Evolutionary conservation across 2,329 filamentous ascomycete genomes (phyloP).

Genomic region (Graphilbum fragrans): DNA sequence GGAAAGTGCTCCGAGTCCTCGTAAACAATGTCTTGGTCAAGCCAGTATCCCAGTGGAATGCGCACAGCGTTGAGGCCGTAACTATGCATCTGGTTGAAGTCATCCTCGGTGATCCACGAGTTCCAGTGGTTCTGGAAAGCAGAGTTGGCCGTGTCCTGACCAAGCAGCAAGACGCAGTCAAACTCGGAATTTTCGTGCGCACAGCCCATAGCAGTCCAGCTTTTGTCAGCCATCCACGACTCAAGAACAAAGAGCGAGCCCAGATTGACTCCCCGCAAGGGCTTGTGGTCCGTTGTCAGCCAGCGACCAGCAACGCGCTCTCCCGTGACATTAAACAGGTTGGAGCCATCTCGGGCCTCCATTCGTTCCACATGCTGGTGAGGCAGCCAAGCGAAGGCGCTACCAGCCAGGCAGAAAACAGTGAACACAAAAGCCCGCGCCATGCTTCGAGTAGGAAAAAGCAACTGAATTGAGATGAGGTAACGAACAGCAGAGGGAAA

Average conservation of each 20-base stretch:
- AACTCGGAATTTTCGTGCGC: conserved; percentile 33
- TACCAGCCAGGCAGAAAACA: background rate
- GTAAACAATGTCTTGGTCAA: conserved; percentile 36
- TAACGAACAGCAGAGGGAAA: no score
- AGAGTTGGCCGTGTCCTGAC: conserved; percentile 30
- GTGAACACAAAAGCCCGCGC: no score
- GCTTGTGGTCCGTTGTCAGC: conserved; percentile 3
- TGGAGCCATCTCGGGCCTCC: conserved; percentile 8
- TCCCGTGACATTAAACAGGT: conserved; percentile 6
- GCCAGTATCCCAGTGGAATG: conserved; percentile 44
- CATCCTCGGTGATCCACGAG: conserved; percentile 33
- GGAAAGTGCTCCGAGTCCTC: conserved; percentile 36
- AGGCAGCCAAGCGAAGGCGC: conserved; percentile 7
- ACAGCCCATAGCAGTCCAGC: conserved; percentile 37
- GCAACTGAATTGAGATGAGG: no score
- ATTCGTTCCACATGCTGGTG: conserved; percentile 6
- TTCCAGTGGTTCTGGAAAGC: conserved; percentile 38
- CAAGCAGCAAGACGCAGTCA: conserved; percentile 36
- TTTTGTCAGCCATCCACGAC: conserved; percentile 35
- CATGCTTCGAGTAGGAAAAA: no score
- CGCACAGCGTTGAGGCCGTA: conserved; percentile 41
- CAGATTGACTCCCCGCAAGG: conserved; percentile 40
- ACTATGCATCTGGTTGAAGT: conserved; percentile 34
- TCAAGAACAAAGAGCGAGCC: conserved; percentile 39
- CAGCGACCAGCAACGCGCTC: conserved; percentile 1